Evolutionary conservation across 2,329 filamentous ascomycete genomes (phyloP).

Genomic region (Ophiostoma montium): DNA sequence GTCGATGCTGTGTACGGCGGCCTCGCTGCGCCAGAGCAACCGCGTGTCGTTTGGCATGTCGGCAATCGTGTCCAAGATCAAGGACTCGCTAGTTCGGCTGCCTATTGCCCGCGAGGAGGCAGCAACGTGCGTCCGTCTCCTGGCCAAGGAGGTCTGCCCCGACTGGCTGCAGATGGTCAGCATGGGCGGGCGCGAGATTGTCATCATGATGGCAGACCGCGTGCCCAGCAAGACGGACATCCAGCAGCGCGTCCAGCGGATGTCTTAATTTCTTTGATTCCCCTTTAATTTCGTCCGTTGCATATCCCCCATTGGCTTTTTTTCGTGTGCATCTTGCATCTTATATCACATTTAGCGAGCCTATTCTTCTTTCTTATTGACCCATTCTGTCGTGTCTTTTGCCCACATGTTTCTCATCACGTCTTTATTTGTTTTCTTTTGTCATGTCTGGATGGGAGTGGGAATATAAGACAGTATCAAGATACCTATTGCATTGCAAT

Average conservation of each 20-base stretch:
- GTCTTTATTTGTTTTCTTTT: background rate
- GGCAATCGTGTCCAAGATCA: conserved; percentile 47
- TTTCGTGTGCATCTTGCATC: background rate
- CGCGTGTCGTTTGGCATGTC: conserved; percentile 53
- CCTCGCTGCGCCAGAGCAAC: conserved; percentile 33
- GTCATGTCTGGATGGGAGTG: background rate
- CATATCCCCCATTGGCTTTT: too few relatives aligned
- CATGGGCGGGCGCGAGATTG: conserved; percentile 39
- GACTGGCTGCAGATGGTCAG: conserved; percentile 40
- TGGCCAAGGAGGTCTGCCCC: conserved; percentile 40
- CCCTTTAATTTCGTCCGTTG: background rate
- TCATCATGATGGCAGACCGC: conserved; percentile 35
- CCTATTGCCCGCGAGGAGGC: conserved; percentile 40
- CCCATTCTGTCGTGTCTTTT: background rate
- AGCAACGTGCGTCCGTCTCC: conserved; percentile 32
- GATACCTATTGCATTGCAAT: conserved; percentile 4
- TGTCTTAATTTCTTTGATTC: background rate
- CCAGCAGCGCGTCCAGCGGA: conserved; percentile 18
- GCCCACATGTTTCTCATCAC: background rate
- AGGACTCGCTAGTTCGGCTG: conserved; percentile 45
- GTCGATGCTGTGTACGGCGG: conserved; percentile 47
- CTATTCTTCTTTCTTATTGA: background rate
- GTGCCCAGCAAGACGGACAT: conserved; percentile 22
- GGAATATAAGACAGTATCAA: background rate
- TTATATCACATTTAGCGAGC: background rate